A percentile compares a stretch with the other conserved stretches of the same genome.
Evolutionary conservation across 2,329 filamentous ascomycete genomes (phyloP).

Genomic region (Aspergillus neoniger): DNA sequence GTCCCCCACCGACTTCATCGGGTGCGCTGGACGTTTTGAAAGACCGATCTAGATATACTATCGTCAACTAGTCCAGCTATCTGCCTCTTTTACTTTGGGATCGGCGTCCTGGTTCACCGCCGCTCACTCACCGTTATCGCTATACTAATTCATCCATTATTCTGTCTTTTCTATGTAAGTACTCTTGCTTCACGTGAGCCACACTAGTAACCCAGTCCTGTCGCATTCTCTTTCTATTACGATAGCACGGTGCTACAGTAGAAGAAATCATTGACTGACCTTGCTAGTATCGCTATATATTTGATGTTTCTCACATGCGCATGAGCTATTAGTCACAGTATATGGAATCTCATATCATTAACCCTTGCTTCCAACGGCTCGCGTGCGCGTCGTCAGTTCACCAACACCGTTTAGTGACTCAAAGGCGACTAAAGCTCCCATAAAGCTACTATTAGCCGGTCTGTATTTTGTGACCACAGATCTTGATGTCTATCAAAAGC

Average conservation of each 20-base stretch:
- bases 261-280: too few relatives aligned
- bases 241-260: neutral
- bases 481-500: constrained; percentile 12
- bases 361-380: neutral
- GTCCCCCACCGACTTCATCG: constrained; percentile 17
- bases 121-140: neutral
- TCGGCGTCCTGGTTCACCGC: neutral
- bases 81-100: neutral
- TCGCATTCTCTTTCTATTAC: neutral
- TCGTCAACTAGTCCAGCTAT: neutral
- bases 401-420: neutral
- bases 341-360: neutral
- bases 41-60: constrained; percentile 4
- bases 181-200: neutral
- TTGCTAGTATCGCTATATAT: too few relatives aligned
- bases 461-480: neutral
- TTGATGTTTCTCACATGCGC: too few relatives aligned
- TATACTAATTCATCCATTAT: neutral
- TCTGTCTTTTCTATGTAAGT: neutral
- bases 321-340: neutral
- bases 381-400: neutral
- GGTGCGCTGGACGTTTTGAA: constrained; percentile 3
- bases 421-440: neutral
- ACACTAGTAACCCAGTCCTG: neutral
- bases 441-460: neutral